phyloP scores from a whole-genome alignment of 1,284 basidiomycete genomes.

The Apiotrichum gamsii region DNA sequence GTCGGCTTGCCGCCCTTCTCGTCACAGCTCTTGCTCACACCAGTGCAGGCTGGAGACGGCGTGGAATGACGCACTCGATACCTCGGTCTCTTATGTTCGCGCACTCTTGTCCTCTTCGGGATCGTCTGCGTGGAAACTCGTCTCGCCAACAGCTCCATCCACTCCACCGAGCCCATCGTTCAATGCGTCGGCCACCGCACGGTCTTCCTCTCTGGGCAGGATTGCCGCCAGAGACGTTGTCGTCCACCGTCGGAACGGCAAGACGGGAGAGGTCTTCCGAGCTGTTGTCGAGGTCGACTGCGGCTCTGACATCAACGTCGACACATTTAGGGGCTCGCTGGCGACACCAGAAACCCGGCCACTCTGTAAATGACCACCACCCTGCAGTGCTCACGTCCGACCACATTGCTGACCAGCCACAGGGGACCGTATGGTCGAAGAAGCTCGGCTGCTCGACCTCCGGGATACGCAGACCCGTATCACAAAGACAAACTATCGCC shows the following conservation, averaged over 20 bases:
- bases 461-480: conserved; percentile 80
- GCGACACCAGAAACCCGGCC: conserved; percentile 76
- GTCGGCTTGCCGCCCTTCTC: conserved; percentile 9
- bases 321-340: conserved; percentile 75
- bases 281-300: conserved; percentile 71
- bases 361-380: conserved; percentile 52
- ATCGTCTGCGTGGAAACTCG: conserved; percentile 47
- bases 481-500: conserved; percentile 77
- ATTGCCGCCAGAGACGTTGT: conserved; percentile 44
- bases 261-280: conserved; percentile 70
- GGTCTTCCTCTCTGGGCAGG: conserved; percentile 24
- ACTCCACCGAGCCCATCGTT: conserved; percentile 19
- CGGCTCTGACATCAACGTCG: conserved; percentile 61
- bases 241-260: conserved; percentile 47
- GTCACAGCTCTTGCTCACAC: no score
- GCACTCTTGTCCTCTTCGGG: conserved; percentile 43
- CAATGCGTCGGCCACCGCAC: conserved; percentile 12
- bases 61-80: conserved; percentile 41
- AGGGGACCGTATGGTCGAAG: conserved; percentile 87
- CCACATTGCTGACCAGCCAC: not conserved
- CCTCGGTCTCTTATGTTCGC: conserved; percentile 40
- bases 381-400: not conserved
- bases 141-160: conserved; percentile 30
- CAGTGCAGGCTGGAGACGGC: conserved; percentile 41
- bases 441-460: conserved; percentile 73